phyloP scores from a whole-genome alignment of 1,284 basidiomycete species.

The Lentinula novae-zelandiae region DNA sequence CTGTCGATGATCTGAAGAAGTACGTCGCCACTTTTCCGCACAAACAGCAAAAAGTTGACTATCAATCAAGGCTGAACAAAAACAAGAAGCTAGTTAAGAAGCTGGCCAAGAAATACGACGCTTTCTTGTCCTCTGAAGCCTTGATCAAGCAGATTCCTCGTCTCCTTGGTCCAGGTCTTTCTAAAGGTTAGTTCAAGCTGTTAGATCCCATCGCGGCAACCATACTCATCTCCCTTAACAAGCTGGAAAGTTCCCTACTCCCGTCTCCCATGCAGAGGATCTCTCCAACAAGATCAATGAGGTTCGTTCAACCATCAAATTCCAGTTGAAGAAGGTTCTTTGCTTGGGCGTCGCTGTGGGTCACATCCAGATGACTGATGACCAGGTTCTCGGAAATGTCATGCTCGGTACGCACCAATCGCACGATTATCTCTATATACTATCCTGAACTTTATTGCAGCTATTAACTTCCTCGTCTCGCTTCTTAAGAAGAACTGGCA shows the following conservation, averaged over 20 bases:
- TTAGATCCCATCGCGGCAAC: too few species aligned
- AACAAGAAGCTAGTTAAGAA: slow-evolving; percentile 99
- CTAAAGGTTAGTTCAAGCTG: slow-evolving; percentile 67
- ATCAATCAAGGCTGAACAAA: slow-evolving; percentile 80
- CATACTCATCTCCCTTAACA: slow-evolving; percentile 1
- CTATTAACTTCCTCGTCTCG: slow-evolving; percentile 99
- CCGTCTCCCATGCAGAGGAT: slow-evolving; percentile 92
- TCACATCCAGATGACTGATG: slow-evolving; percentile 96
- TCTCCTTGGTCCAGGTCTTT: slow-evolving; percentile 98
- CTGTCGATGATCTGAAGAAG: slow-evolving; percentile 99
- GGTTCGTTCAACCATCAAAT: slow-evolving; percentile 98
- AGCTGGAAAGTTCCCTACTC: slow-evolving; percentile 99
- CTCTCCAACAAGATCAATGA: slow-evolving; percentile 90
- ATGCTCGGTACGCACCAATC: slow-evolving; percentile 76
- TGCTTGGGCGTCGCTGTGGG: slow-evolving; percentile 99
- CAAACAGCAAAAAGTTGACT: not conserved
- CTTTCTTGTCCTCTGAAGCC: slow-evolving; percentile 96
- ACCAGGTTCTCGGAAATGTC: slow-evolving; percentile 95
- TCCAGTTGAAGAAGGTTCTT: slow-evolving; percentile 99
- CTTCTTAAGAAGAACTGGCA: slow-evolving; percentile 99
- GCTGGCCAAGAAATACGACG: slow-evolving; percentile 99
- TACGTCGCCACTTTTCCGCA: slow-evolving; percentile 29
- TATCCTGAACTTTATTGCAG: slow-evolving; percentile 30
- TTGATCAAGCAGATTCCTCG: slow-evolving; percentile 99
- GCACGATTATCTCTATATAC: not conserved